Conservation (phyloP, 768 basidiomycete genomes). For the Serendipita sp. region DNA sequence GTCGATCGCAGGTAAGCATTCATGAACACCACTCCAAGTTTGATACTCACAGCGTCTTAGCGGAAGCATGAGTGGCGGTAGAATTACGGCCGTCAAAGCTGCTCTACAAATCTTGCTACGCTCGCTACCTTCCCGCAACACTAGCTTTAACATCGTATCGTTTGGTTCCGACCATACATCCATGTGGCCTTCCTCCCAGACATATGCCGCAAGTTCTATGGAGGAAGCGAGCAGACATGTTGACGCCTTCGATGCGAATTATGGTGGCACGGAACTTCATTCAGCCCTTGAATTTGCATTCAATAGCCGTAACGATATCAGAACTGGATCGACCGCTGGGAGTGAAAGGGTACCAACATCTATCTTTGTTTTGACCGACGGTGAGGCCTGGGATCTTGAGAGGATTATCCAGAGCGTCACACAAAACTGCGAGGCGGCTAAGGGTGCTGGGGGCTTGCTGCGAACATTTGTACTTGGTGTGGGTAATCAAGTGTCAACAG, state of each 20-base stretch:
- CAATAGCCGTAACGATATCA: neutral
- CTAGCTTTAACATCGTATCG: neutral
- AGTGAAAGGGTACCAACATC: conserved; percentile 1
- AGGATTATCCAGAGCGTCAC: neutral
- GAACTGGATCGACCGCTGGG: neutral
- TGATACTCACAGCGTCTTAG: neutral
- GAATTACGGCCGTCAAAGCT: conserved; percentile 6
- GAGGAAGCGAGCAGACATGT: conserved; percentile 9
- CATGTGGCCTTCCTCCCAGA: conserved; percentile 3
- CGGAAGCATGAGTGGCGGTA: conserved; percentile 5
- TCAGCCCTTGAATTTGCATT: neutral
- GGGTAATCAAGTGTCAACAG: neutral
- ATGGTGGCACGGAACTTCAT: conserved; percentile 11
- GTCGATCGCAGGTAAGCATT: neutral
- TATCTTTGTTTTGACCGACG: conserved; percentile 8
- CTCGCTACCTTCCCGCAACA: conserved; percentile 7
- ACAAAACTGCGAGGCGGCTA: neutral
- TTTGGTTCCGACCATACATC: neutral
- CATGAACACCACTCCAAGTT: neutral
- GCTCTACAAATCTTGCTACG: conserved; percentile 10
- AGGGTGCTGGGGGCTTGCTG: neutral
- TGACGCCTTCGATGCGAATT: conserved; percentile 8
- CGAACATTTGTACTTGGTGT: conserved; percentile 14
- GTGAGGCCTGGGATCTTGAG: conserved; percentile 9
- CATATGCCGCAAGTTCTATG: conserved; percentile 1